Evolutionary conservation across 2,329 filamentous ascomycete genomes (phyloP), one percentile per base, ranked within the genome.

Genomic region (Sclerotinia trifoliorum): DNA sequence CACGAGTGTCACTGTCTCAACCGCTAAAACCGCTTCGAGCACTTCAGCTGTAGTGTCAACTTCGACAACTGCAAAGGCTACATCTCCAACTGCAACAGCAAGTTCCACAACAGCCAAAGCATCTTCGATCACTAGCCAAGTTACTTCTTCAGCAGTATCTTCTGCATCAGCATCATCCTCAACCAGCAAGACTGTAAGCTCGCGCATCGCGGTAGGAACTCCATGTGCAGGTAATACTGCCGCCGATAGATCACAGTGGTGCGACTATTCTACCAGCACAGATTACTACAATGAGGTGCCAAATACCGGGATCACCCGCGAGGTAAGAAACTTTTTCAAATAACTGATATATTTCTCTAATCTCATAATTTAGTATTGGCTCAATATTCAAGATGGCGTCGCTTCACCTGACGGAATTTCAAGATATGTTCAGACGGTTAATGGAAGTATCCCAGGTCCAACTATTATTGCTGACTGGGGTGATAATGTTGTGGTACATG

Each of bases 291-390:
- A 72, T n/a, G 73, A 75, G 19, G 74, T 71, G 15, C 79, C 79
- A 7, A 72, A 79, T 60, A 81, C 79, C 21, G 78, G 79, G 24
- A 81, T 86, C 3, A 85, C 83, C 42, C 79, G 86, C 6, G 79
- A 71, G 62, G 67, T 68, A 42, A 46, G 49, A 32, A 42, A 39
- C 3, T 15, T 62, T 51, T 8, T 19, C 21, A 39, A 51, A 21
- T 29, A 21, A 11, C 32, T 19, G 8, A 83, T 65, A 11, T n/a
- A 5, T 48, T 6, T 35, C 19, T n/a, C 42, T 58, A 51, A 63
- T 46, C n/a, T 35, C 21, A 21, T 15, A 13, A 26, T 35, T 19
- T 60, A 70, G 21, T 74, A 75, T 24, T 65, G 67, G 64, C 42
- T 72, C 32, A 67, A 68, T 46, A 48, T 73, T 24, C 44, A 61